Evolutionary conservation across 2,329 filamentous ascomycete genomes (phyloP), one percentile per base, ranked within the genome.

Genomic region (Venturia asperata): DNA sequence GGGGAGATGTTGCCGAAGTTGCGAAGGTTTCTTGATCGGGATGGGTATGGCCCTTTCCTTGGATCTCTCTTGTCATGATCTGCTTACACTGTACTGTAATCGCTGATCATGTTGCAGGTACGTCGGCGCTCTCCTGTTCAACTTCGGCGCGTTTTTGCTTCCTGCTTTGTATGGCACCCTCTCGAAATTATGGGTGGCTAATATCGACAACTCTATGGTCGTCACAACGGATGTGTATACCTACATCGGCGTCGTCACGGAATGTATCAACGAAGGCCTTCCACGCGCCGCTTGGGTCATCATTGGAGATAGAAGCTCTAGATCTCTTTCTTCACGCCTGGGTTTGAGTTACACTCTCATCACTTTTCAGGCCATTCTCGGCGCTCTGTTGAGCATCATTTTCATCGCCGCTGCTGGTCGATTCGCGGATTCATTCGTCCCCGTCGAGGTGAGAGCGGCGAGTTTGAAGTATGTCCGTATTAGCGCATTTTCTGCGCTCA

Each of bases 261-360:
- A 91, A 71, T 86, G 89, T 0, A 74, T 91, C 19, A 91, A 91
- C 68, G 88, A 91, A 72, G 87, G 88, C 0, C 82, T 91, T 0
- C 87, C 87, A 0, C 80, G 87, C 27, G 85, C 87, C 0, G 81
- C 86, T 0, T 91, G 85, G 83, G 78, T 86, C 6, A 81, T 89
- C 65, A 89, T 91, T 65, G 87, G 86, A 9, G 86, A 91, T 73
- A 81, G 80, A 37, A 74, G 82, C 0, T 84, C 81, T 0, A 80
- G 86, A 1, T 76, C 77, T 0, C 72, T 81, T 0, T 66, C 74
- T 0, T 77, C 82, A 17, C 80, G 87, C 0, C 74, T 90, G 1
- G 75, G 79, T 4, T 79, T 90, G 1, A 80, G 87, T 0, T 81
- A 89, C 67, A 90, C 87, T 0, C 77, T 83, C 58, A 79, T 83